Conservation (phyloP, 1,284 basidiomycete species). For the Leucoagaricus sp. region DNA sequence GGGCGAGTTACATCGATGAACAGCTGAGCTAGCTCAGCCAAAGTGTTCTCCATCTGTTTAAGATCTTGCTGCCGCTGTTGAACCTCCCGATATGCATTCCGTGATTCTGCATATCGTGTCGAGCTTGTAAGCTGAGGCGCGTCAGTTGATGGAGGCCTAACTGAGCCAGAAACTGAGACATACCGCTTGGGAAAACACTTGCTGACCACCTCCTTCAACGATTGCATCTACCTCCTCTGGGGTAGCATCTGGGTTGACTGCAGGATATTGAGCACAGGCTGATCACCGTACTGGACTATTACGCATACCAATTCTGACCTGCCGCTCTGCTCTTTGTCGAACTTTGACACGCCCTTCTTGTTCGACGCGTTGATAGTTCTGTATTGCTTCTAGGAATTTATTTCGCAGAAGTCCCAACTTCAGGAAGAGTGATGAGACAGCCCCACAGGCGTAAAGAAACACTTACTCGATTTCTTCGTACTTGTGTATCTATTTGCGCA, state of each 20-base stretch:
- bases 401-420: conserved; percentile 57
- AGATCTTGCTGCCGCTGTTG: conserved; percentile 92
- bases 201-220: conserved; percentile 64
- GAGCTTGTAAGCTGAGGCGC: conserved; percentile 49
- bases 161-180: conserved; percentile 25
- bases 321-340: conserved; percentile 83
- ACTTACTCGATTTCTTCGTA: conserved; percentile 71
- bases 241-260: conserved; percentile 90
- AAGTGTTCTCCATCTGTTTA: conserved; percentile 82
- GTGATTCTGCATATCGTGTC: conserved; percentile 83
- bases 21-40: conserved; percentile 86
- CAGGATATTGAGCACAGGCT: not conserved
- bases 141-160: conserved; percentile 33
- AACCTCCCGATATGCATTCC: conserved; percentile 86
- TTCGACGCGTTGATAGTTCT: conserved; percentile 84
- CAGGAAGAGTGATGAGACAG: not conserved
- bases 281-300: not conserved
- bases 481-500: conserved; percentile 50
- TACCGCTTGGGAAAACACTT: conserved; percentile 90
- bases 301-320: conserved; percentile 78
- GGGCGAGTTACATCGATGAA: conserved; percentile 68
- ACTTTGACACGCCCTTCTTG: conserved; percentile 83
- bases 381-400: conserved; percentile 70
- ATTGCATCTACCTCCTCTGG: conserved; percentile 80
- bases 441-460: conserved; percentile 2